Evolutionary conservation across 441 rosid species (phyloP).

Genomic region (Aquilaria agallochum): DNA sequence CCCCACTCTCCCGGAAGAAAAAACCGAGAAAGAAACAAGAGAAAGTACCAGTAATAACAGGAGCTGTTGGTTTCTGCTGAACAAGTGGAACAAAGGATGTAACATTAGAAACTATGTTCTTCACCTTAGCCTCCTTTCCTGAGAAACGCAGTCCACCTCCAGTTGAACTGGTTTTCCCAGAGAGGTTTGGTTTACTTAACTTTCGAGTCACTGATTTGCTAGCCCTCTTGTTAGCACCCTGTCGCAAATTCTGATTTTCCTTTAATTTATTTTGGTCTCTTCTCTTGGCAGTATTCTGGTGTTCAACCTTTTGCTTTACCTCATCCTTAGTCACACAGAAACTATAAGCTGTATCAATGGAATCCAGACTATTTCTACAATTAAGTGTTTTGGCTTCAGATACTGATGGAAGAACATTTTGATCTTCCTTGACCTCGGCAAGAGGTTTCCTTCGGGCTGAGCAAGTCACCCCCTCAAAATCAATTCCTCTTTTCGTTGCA

Average conservation of each 20-base stretch:
- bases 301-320: slow-evolving; percentile 36
- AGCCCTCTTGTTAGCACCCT: slow-evolving; percentile 29
- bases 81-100: slow-evolving; percentile 82
- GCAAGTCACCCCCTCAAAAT: slow-evolving; percentile 26
- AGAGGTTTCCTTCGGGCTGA: slow-evolving; percentile 56
- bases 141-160: slow-evolving; percentile 36
- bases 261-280: slow-evolving; percentile 39
- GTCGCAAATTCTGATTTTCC: slow-evolving; percentile 31
- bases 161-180: slow-evolving; percentile 43
- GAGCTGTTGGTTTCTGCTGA: slow-evolving; percentile 74
- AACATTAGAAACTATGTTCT: slow-evolving; percentile 77
- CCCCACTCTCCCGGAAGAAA: not conserved
- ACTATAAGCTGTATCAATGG: slow-evolving; percentile 50
- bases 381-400: slow-evolving; percentile 41
- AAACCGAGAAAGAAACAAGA: slow-evolving; percentile 8
- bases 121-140: slow-evolving; percentile 45
- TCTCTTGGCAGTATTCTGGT: slow-evolving; percentile 41
- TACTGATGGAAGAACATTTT: slow-evolving; percentile 36
- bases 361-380: slow-evolving; percentile 60
- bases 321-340: slow-evolving; percentile 39
- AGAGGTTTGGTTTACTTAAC: slow-evolving; percentile 54
- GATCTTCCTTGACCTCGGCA: slow-evolving; percentile 45
- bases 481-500: slow-evolving; percentile 30
- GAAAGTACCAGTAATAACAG: slow-evolving; percentile 52
- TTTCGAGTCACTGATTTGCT: slow-evolving; percentile 43